Base-by-base conservation (phyloP, 2,329 filamentous ascomycete genomes). In the Apiospora pterosperma region DNA sequence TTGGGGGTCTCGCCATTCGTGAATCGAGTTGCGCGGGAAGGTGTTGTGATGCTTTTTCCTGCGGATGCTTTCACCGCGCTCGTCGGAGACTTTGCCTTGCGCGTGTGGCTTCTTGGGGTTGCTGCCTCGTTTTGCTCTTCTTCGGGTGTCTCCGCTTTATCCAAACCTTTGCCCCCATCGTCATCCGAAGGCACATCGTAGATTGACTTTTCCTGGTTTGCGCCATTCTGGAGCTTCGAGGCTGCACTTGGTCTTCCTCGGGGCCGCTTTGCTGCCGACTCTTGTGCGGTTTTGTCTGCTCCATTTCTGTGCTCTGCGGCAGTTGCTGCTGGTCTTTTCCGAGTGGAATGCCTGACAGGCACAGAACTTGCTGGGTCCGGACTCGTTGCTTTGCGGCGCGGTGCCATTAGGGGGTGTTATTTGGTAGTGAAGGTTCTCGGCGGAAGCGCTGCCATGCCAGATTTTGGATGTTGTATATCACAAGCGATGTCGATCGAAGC, bases 1-100 rank as follows among this genome's bases (percentile, higher is more conserved):
- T 41, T 86, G 85, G 92, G 90, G 1, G 90, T 92, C 38, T 79
- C 72, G 7, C 76, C 78, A 39, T 73, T 79, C 25, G 72, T 62
- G 2, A 25, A 41, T 19, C 38, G 23, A 14, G 65, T 70, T 5
- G 64, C 63, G 42, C 68, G 70, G 6, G 71, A 74, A 2, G 73
- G 74, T 5, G 74, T 76, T 21, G 63, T 66, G 4, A 55, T 34
- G 14, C 66, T 62, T 1, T 62, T 62, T 2, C 52, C 66, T 21
- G 23, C 39, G 8, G 42, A 38, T 28, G 28, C 28, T 12, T 55
- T 55, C 28, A 55, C 48, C 14, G 48, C 25, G 16, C 48, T 55
- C 19, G 48, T n/a, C 19, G 28, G 5, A 6, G 58, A 23, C 58
- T 60, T 60, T 7, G 31, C 34, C 36, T 48, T 42, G 36, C 28